Percentiles rank a stretch among this genome's conserved stretches.
phyloP scores from a whole-genome alignment of 768 basidiomycete species.

The Albatrellus ellisii region DNA sequence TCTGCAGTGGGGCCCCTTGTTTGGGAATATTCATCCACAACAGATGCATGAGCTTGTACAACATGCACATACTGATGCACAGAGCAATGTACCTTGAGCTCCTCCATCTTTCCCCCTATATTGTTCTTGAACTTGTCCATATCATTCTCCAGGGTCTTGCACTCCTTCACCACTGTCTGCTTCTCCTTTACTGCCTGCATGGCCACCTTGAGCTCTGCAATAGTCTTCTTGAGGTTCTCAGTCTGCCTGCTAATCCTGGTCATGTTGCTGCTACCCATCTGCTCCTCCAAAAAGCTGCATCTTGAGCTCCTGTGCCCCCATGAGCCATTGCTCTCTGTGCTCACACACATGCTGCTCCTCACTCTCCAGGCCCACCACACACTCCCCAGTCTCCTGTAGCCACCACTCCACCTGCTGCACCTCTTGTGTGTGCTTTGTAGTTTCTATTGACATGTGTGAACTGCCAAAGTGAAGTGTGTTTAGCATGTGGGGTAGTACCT shows the following conservation, averaged over 20 bases:
- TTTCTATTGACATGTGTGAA: too few relatives aligned
- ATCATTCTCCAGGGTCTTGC: too few relatives aligned
- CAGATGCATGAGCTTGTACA: neutral
- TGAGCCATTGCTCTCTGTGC: too few relatives aligned
- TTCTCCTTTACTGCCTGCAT: slow-evolving; percentile 52
- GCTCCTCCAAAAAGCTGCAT: too few relatives aligned
- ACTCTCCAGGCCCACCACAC: slow-evolving; percentile 42
- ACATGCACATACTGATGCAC: too few relatives aligned
- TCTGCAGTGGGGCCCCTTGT: too few relatives aligned
- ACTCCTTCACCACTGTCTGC: slow-evolving; percentile 74
- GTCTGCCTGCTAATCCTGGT: slow-evolving; percentile 75
- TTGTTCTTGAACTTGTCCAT: slow-evolving; percentile 99
- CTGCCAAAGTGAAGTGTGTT: too few relatives aligned
- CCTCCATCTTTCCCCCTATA: too few relatives aligned
- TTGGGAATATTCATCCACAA: slow-evolving; percentile 65
- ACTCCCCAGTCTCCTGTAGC: too few relatives aligned
- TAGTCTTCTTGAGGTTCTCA: too few relatives aligned
- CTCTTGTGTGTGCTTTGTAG: slow-evolving; percentile 61
- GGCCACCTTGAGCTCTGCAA: slow-evolving; percentile 52
- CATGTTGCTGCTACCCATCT: slow-evolving; percentile 84
- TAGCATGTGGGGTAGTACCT: slow-evolving; percentile 21
- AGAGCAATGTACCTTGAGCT: too few relatives aligned
- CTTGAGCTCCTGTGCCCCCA: slow-evolving; percentile 54
- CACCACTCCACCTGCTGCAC: slow-evolving; percentile 54
- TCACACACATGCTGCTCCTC: slow-evolving; percentile 33